Conservation (phyloP, 768 basidiomycete species). For the Psilocybe sp. region DNA sequence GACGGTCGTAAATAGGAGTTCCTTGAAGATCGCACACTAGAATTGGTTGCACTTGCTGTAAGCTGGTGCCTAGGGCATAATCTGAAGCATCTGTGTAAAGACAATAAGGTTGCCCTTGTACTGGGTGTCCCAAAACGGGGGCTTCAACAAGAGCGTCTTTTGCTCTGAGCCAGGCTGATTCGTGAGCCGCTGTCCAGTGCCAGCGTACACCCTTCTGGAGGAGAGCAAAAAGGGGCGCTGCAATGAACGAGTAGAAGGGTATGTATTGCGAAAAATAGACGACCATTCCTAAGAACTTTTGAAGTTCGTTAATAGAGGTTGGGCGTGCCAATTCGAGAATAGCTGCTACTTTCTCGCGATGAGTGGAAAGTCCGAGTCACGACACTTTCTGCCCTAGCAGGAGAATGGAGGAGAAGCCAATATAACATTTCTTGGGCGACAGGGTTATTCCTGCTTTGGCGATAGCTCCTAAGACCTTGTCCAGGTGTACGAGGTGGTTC, state of each 20-base stretch:
- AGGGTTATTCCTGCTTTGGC: background rate
- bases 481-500: background rate
- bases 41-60: conserved; percentile 10
- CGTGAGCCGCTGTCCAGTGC: background rate
- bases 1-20: background rate
- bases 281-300: conserved; percentile 1
- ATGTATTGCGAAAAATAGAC: conserved; percentile 1
- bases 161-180: background rate
- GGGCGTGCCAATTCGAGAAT: background rate
- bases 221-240: background rate
- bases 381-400: background rate
- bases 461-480: background rate
- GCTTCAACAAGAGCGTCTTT: background rate
- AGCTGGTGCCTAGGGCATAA: background rate
- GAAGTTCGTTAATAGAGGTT: background rate
- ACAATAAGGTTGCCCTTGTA: background rate
- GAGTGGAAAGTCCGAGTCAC: background rate
- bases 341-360: background rate
- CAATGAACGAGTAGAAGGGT: background rate
- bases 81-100: conserved; percentile 4
- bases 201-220: background rate
- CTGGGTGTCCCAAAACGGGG: conserved; percentile 3
- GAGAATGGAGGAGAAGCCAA: background rate
- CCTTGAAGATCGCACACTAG: conserved; percentile 1
- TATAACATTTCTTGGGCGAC: background rate